phyloP scores from a whole-genome alignment of 371 early-diverging fungal species.

The Rhizopus delemar region DNA sequence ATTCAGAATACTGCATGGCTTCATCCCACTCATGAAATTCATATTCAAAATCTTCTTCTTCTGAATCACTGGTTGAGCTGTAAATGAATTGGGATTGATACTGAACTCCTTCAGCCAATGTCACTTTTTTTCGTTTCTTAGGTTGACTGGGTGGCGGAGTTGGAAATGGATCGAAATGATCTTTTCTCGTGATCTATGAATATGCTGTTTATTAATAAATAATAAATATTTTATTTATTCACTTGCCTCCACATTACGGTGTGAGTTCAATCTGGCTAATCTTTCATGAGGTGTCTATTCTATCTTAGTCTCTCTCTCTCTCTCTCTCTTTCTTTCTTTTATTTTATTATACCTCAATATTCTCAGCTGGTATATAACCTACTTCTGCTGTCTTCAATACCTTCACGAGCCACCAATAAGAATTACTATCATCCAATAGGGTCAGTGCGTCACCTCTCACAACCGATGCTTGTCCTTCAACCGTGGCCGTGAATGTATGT shows the following conservation, averaged over 20 bases:
- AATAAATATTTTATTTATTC: neutral
- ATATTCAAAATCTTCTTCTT: conserved; percentile 46
- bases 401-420: conserved; percentile 97
- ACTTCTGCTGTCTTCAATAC: conserved; percentile 87
- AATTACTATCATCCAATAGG: conserved; percentile 93
- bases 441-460: conserved; percentile 86
- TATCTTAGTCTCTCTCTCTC: neutral
- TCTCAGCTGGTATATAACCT: conserved; percentile 97
- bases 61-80: conserved; percentile 50
- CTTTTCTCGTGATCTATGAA: conserved; percentile 38
- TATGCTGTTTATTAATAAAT: neutral
- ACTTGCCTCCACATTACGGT: too few relatives aligned
- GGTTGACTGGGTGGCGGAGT: conserved; percentile 41
- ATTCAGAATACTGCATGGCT: conserved; percentile 28
- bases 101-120: conserved; percentile 46
- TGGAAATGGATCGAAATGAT: conserved; percentile 49
- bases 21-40: conserved; percentile 52
- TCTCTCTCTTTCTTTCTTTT: neutral
- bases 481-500: conserved; percentile 91
- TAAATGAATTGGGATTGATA: conserved; percentile 54
- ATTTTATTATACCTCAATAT: conserved; percentile 74
- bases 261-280: neutral
- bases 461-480: conserved; percentile 94
- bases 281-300: neutral
- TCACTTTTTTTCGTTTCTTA: conserved; percentile 39